Conservation (phyloP, 1,139 yeast species). For the Yamadazyma diospyri region DNA sequence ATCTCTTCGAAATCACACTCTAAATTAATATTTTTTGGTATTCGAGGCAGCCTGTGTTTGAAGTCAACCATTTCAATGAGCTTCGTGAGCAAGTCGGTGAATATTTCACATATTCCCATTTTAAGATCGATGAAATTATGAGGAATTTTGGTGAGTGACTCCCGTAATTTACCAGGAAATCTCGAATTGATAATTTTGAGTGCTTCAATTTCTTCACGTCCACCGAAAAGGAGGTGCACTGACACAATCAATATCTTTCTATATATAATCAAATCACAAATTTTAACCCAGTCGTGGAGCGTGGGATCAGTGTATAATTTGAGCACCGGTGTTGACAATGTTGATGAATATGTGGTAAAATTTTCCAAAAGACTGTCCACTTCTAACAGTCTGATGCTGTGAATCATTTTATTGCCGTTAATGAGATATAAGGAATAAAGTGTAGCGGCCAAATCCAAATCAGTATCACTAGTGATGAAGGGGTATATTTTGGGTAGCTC, state of each 20-base stretch:
- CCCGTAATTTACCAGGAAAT: constrained; percentile 40
- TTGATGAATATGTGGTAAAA: constrained; percentile 51
- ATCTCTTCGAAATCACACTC: background rate
- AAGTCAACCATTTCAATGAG: constrained; percentile 55
- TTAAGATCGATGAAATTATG: constrained; percentile 49
- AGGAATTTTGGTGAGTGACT: constrained; percentile 42
- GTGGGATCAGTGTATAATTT: constrained; percentile 52
- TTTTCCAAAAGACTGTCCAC: constrained; percentile 55
- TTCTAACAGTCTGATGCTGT: constrained; percentile 66
- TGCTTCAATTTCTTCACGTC: constrained; percentile 13
- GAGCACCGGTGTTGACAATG: constrained; percentile 64
- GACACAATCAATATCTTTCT: constrained; percentile 50
- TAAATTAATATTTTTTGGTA: no score
- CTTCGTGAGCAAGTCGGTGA: constrained; percentile 55
- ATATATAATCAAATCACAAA: constrained; percentile 65
- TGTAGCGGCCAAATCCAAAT: constrained; percentile 59
- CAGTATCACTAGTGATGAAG: constrained; percentile 46
- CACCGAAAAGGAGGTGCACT: constrained; percentile 42
- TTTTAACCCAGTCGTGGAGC: constrained; percentile 57
- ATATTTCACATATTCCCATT: constrained; percentile 52
- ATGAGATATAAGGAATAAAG: constrained; percentile 58
- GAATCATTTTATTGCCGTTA: constrained; percentile 61
- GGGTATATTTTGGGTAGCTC: constrained; percentile 52
- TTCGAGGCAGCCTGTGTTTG: constrained; percentile 28
- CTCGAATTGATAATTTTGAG: constrained; percentile 42